A percentile compares a stretch with the other conserved stretches of the same genome.
Evolutionary conservation across 805 yeast genomes (phyloP).

Genomic region (Saturnispora kantuleensis): DNA sequence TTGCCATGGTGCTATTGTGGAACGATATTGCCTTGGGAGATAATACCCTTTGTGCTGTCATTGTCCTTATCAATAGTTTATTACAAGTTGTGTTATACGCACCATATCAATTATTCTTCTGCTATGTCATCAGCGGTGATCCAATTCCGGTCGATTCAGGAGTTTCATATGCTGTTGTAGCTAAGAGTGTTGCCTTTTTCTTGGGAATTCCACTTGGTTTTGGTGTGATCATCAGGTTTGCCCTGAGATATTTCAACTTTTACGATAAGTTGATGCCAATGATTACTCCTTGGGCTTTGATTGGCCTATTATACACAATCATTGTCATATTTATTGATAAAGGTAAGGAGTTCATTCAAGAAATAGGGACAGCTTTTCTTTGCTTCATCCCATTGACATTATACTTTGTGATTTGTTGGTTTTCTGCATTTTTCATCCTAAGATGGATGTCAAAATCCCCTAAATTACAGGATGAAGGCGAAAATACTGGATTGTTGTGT

Average conservation of each 20-base stretch:
- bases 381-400: conserved; percentile 40
- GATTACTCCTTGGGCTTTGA: conserved; percentile 39
- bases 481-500: conserved; percentile 20
- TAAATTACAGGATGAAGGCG: conserved; percentile 6
- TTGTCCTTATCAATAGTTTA: conserved; percentile 42
- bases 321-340: conserved; percentile 41
- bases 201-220: conserved; percentile 43
- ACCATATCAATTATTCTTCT: conserved; percentile 39
- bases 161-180: conserved; percentile 31
- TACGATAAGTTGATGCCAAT: conserved; percentile 32
- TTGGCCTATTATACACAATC: conserved; percentile 44
- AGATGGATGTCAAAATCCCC: conserved; percentile 18
- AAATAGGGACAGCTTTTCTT: conserved; percentile 40
- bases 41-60: conserved; percentile 37
- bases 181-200: conserved; percentile 41
- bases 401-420: conserved; percentile 41
- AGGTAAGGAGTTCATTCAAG: conserved; percentile 37
- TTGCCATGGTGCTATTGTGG: conserved; percentile 57
- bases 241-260: conserved; percentile 11
- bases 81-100: conserved; percentile 44
- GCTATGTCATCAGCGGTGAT: conserved; percentile 33
- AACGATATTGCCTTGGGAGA: conserved; percentile 46
- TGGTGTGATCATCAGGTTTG: conserved; percentile 34
- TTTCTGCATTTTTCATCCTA: conserved; percentile 31
- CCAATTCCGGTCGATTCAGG: conserved; percentile 8